These are phyloP conservation scores for Elongisporangium prolatum DNA, from an alignment of 352 stramenopile species.

Conservation along the genomic window DNA sequence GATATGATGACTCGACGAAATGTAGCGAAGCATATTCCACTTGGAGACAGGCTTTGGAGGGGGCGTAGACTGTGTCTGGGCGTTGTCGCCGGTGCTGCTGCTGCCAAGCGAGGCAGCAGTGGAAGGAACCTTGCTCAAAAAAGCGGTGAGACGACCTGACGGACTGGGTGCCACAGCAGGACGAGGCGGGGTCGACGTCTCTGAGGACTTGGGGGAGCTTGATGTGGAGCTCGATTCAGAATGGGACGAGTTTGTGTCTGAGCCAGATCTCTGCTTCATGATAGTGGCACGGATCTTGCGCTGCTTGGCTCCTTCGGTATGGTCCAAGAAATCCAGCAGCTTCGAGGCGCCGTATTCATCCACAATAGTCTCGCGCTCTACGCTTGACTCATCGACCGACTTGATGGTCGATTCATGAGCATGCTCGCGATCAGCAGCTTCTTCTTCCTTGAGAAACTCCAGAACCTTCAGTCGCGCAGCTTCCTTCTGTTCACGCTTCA, in stretches of 20 bases:
- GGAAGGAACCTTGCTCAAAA: constrained; percentile 12
- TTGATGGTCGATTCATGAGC: constrained; percentile 31
- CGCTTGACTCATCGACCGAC: constrained; percentile 42
- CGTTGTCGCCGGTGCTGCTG: not conserved
- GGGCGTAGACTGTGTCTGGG: not conserved
- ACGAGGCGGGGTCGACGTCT: not conserved
- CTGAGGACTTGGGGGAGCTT: not conserved
- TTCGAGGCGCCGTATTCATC: constrained; percentile 51
- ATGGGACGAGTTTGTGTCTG: constrained; percentile 1
- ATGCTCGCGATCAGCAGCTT: constrained; percentile 8
- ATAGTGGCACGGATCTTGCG: constrained; percentile 17
- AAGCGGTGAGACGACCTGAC: not conserved
- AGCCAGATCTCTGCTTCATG: constrained; percentile 1
- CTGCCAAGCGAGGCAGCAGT: not conserved
- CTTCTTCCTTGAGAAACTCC: constrained; percentile 37
- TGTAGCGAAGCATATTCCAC: not conserved
- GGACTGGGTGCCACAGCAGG: not conserved
- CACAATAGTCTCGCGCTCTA: constrained; percentile 40
- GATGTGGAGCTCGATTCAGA: constrained; percentile 4
- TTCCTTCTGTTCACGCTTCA: constrained; percentile 41
- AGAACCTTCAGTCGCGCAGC: constrained; percentile 38
- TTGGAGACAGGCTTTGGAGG: not conserved
- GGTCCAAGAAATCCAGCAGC: constrained; percentile 42
- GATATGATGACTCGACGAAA: not conserved
- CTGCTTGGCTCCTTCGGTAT: constrained; percentile 19